These are phyloP conservation scores for Flaveria robusta DNA, from an alignment of 129 eudicot genomes.

Conservation along the genomic window DNA sequence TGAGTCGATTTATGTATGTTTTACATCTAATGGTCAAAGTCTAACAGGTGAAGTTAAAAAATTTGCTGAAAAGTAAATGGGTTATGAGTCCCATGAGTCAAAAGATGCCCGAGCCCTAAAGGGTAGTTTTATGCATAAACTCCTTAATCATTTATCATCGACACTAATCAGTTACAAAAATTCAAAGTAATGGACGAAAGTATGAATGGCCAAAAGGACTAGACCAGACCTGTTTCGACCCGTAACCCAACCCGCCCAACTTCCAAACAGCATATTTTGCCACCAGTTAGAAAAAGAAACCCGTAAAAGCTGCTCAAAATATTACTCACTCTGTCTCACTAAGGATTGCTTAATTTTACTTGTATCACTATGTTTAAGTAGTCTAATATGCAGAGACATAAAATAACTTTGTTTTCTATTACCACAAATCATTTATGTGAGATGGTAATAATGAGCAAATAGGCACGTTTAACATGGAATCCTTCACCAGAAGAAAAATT, in stretches of 20 bases:
- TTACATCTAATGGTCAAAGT: background rate
- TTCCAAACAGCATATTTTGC: background rate
- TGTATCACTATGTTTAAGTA: background rate
- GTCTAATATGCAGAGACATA: background rate
- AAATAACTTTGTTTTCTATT: no score
- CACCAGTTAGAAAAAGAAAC: background rate
- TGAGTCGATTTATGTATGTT: background rate
- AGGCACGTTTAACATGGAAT: background rate
- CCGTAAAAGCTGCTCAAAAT: background rate
- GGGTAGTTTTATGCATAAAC: background rate
- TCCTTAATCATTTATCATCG: background rate
- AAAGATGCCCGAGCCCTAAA: background rate
- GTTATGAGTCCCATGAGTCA: background rate
- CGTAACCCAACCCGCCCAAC: background rate
- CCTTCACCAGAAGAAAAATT: background rate
- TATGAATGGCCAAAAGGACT: background rate
- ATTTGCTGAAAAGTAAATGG: background rate
- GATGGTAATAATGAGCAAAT: background rate
- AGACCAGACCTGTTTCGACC: background rate
- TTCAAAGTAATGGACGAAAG: background rate
- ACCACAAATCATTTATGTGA: background rate
- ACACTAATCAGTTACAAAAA: background rate
- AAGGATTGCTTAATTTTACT: background rate
- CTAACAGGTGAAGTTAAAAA: background rate
- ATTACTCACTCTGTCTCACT: background rate